Evolutionary conservation across 2,329 filamentous ascomycete genomes (phyloP), one percentile per base, ranked within the genome.

Genomic region (Scleromitrula shiraiana): DNA sequence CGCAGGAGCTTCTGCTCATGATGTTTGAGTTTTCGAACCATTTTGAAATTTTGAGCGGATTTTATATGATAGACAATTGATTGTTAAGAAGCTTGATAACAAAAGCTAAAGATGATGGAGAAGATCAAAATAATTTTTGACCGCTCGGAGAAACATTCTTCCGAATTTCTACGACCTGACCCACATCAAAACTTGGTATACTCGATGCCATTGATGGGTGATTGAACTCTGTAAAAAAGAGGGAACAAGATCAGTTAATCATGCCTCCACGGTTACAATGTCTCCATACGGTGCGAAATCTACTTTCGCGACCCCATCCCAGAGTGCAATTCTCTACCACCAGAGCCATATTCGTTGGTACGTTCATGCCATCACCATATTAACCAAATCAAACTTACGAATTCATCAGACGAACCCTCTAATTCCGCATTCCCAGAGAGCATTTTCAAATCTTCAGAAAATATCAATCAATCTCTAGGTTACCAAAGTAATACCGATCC

Each of bases 21-120:
- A 70, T 95, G 80, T 71, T 96, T 97, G 65, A 98, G 81, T 74
- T 95, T 89, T 61, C 93, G 85, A 59, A 95, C 88, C 93, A 97
- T 97, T 20, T 58, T 76, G 14, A n/a, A 2, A 10, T 19, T 27
- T 29, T 22, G 20, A 9, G 8, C n/a, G n/a, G n/a, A n/a, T n/a
- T n/a, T n/a, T n/a, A n/a, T n/a, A n/a, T n/a, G n/a, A n/a, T n/a
- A n/a, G n/a, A n/a, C n/a, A n/a, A n/a, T 10, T 26, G 7, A 26
- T 24, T 36, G 24, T 10, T 7, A n/a, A 26, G 5, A 20, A n/a
- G 3, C n/a, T 2, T 15, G 15, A 32, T 26, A n/a, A n/a, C n/a
- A n/a, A n/a, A n/a, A n/a, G n/a, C n/a, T n/a, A n/a, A n/a, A n/a
- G n/a, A n/a, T n/a, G n/a, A n/a, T n/a, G n/a, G n/a, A n/a, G n/a